Conservation (phyloP, 345 rosid genomes). For the Eucalyptus polyanthemos region DNA sequence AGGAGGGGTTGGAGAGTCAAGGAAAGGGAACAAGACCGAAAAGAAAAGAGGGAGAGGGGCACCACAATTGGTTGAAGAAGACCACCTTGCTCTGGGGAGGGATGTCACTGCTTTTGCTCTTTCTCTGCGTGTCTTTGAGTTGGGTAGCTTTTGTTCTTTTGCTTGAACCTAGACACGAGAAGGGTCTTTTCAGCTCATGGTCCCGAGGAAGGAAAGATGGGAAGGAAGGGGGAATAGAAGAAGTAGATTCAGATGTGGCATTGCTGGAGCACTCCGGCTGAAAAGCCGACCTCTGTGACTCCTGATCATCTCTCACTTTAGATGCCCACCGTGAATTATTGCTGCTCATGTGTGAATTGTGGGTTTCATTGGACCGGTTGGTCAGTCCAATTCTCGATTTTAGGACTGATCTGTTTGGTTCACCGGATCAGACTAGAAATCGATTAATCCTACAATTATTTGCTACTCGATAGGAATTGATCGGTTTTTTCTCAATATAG, state of each 20-base stretch:
- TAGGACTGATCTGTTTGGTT: accelerated
- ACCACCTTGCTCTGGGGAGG: not conserved
- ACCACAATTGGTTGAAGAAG: not conserved
- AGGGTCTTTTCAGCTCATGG: not conserved
- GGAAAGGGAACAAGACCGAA: not conserved
- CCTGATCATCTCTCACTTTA: slow-evolving; percentile 38
- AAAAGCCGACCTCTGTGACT: slow-evolving; percentile 27
- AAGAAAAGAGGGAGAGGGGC: not conserved
- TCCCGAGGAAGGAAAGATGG: not conserved
- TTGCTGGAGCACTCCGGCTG: slow-evolving; percentile 53
- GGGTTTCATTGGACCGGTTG: too few species aligned
- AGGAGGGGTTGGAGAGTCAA: not conserved
- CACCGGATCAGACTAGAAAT: accelerated
- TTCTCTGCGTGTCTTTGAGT: not conserved
- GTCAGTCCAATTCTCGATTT: not conserved
- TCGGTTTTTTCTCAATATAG: not conserved
- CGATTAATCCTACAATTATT: too few species aligned
- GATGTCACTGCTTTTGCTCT: not conserved
- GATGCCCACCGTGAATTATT: slow-evolving; percentile 10
- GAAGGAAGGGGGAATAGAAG: not conserved
- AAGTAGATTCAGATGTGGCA: not conserved
- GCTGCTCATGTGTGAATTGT: not conserved
- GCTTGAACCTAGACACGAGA: not conserved
- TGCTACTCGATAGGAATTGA: not conserved
- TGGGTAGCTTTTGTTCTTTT: not conserved